Evolutionary conservation across 495 filamentous ascomycete genomes (phyloP).

Genomic region (Astrocystis sublimbata): DNA sequence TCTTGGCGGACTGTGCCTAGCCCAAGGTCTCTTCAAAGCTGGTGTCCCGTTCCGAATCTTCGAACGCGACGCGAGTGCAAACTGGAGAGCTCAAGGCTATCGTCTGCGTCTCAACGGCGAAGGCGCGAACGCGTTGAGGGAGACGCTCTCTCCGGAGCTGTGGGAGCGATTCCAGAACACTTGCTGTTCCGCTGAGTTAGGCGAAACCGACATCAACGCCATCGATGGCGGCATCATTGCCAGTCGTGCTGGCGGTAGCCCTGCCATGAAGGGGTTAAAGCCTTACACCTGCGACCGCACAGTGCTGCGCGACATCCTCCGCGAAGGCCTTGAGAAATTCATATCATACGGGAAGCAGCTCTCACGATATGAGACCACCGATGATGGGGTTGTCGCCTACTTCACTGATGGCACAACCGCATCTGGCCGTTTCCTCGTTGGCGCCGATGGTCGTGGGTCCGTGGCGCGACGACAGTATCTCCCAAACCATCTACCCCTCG

Average conservation of each 20-base stretch:
- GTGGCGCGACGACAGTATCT: not conserved
- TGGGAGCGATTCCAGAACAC: constrained; percentile 3
- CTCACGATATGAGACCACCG: constrained; percentile 3
- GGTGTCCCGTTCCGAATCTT: constrained; percentile 50
- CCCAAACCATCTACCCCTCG: not conserved
- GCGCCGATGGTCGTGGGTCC: not conserved
- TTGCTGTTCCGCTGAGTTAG: constrained; percentile 1
- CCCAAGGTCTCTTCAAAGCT: constrained; percentile 54
- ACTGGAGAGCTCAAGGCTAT: constrained; percentile 3
- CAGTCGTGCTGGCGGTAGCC: constrained; percentile 53
- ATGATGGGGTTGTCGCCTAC: constrained; percentile 24
- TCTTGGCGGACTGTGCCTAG: constrained; percentile 60
- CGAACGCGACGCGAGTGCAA: constrained; percentile 50
- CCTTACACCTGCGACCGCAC: constrained; percentile 59
- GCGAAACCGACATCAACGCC: not conserved
- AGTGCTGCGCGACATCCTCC: constrained; percentile 51
- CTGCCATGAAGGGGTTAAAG: constrained; percentile 45
- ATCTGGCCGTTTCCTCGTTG: constrained; percentile 2
- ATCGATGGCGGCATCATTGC: constrained; percentile 23
- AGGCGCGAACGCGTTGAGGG: constrained; percentile 1
- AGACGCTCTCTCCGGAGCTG: not conserved
- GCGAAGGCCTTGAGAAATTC: constrained; percentile 38
- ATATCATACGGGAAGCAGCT: not conserved
- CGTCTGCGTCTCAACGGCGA: constrained; percentile 2
- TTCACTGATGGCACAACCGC: constrained; percentile 34